phyloP scores from a whole-genome alignment of 371 early-diverging fungal species.

The Mortierella sp. region DNA sequence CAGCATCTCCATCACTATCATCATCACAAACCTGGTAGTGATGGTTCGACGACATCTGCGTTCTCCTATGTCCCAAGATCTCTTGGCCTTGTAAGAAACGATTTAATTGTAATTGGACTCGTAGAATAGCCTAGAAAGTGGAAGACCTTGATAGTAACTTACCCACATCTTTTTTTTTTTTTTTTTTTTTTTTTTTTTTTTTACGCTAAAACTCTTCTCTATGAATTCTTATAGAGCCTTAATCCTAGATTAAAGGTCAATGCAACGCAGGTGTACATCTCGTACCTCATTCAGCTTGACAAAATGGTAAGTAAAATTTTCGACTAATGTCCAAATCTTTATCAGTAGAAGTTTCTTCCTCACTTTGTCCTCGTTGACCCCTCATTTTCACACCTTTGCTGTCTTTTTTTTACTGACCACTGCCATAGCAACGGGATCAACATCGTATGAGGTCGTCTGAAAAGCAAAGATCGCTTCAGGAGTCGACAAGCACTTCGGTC shows the following conservation, averaged over 20 bases:
- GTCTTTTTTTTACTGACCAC: not conserved
- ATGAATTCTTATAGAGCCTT: slow-evolving; percentile 26
- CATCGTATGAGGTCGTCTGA: slow-evolving; percentile 46
- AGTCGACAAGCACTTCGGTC: not conserved
- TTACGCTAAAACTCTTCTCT: too few relatives aligned
- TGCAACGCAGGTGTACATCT: slow-evolving; percentile 51
- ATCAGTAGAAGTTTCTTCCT: too few relatives aligned
- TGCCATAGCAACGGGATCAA: slow-evolving; percentile 43
- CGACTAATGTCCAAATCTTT: not conserved
- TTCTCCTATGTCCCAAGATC: slow-evolving; percentile 44
- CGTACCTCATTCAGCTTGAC: slow-evolving; percentile 50
- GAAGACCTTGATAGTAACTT: not conserved
- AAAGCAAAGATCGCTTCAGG: slow-evolving; percentile 32
- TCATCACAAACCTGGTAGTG: slow-evolving; percentile 8
- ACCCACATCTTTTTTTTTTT: not conserved
- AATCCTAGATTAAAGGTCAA: slow-evolving; percentile 49
- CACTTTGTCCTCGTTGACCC: too few relatives aligned
- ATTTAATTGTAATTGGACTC: not conserved
- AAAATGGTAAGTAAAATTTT: slow-evolving; percentile 31
- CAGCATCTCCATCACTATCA: slow-evolving; percentile 42
- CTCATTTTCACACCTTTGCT: too few relatives aligned
- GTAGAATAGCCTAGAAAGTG: too few relatives aligned
- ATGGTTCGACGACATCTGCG: slow-evolving; percentile 20
- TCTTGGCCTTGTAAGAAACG: slow-evolving; percentile 33
- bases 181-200: not conserved